Conservation (phyloP, 192 early-diverging fungal species). For the Pilaira anomala region DNA sequence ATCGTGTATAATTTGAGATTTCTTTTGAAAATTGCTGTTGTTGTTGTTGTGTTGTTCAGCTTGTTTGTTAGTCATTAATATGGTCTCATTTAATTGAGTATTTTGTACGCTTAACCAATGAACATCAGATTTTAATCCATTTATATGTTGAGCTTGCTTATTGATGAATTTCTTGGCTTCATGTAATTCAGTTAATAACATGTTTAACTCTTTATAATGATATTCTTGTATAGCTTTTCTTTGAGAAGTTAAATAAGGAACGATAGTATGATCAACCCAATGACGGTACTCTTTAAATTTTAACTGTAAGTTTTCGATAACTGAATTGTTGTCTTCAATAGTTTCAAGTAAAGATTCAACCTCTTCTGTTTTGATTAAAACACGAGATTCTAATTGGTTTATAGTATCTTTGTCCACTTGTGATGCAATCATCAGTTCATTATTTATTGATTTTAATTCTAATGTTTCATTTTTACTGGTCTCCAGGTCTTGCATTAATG, state of each 20-base stretch:
- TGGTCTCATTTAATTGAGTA: background rate
- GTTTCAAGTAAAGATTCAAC: background rate
- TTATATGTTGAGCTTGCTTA: slow-evolving; percentile 11
- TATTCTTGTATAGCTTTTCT: background rate
- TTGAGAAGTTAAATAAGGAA: background rate
- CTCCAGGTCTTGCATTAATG: background rate
- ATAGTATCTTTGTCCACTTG: background rate
- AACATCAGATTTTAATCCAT: slow-evolving; percentile 22
- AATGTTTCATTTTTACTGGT: background rate
- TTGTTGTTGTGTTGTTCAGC: too few relatives aligned
- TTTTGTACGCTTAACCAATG: slow-evolving; percentile 16
- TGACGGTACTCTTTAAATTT: slow-evolving; percentile 4
- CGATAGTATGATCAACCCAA: background rate
- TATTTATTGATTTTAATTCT: background rate
- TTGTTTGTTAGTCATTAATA: too few relatives aligned
- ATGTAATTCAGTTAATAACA: slow-evolving; percentile 11
- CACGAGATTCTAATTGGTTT: background rate
- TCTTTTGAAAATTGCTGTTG: too few relatives aligned
- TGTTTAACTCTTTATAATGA: background rate
- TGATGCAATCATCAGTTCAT: background rate
- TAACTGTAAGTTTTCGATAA: background rate
- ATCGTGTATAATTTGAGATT: background rate
- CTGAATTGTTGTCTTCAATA: background rate
- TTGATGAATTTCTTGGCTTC: slow-evolving; percentile 25
- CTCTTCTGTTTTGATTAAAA: background rate